Evolutionary conservation across 768 basidiomycete genomes (phyloP), one percentile per base, ranked within the genome.

Genomic region (Rhizopogon salebrosus): DNA sequence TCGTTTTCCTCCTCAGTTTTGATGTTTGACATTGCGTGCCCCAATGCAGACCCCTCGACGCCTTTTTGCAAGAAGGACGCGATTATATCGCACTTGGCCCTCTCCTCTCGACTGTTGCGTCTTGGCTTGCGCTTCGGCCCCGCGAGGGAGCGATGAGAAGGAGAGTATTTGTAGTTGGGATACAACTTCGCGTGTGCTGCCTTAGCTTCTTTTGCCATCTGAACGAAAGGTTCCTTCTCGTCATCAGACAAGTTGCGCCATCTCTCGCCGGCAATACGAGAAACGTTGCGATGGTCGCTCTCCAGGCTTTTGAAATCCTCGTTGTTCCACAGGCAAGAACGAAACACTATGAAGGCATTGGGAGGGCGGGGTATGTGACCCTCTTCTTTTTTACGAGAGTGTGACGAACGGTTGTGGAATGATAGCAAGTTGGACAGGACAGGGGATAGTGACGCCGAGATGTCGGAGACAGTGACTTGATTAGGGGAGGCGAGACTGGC

Each of bases 291-390:
- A 64, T 92, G 89, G 46, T 86, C 82, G 54, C 72, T 76, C 69
- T 87, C 86, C 48, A 80, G 72, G 36, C 67, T 67, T 48, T 80
- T 80, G 27, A 75, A 64, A 35, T 75, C 70, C 3, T 74, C 69
- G 55, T 77, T 77, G 48, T 72, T 68, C 70, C 87, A 78, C 40
- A 86, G 77, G 62, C 78, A 79, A 18, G 84, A 89, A 37, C 91
- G 83, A 65, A 81, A 92, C 54, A 92, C 72, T 69, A 92, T 90
- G 75, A 92, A 95, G 9, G 90, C 85, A 62, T 94, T 95, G 51
- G 87, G 78, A 1, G 92, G 92, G 13, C 91, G 83, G 29, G 83
- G 83, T 35, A 92, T 79, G 63, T 83, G 83, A 34, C 73, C 74
- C 9, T 62, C 68, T 61, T 64, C 68, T 62, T 67, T 69, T 57